phyloP scores from a whole-genome alignment of 768 basidiomycete species.

The Tephrocybe sp. region DNA sequence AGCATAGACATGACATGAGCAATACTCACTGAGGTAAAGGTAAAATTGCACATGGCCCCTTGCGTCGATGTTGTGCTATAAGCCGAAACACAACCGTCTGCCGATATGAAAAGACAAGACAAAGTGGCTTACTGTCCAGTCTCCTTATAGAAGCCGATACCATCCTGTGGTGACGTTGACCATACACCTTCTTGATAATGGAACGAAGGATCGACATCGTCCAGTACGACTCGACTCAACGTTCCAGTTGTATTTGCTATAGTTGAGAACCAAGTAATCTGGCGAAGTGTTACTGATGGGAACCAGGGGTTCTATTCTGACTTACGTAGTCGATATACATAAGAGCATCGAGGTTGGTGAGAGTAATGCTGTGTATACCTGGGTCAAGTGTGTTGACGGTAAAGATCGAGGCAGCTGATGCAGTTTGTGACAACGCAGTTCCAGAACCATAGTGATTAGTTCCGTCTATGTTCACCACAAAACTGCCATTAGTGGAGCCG shows the following conservation, averaged over 20 bases:
- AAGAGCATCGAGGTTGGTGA: background rate
- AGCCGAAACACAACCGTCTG: background rate
- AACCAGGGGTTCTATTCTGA: background rate
- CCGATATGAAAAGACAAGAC: background rate
- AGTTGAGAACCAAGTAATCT: background rate
- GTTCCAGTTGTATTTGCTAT: background rate
- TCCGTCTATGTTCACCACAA: constrained; percentile 2
- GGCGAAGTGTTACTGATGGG: background rate
- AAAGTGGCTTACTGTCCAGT: constrained; percentile 5
- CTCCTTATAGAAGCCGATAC: background rate
- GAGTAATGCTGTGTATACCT: background rate
- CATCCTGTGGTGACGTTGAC: background rate
- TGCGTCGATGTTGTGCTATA: background rate
- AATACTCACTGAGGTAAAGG: constrained; percentile 4
- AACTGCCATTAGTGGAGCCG: constrained; percentile 5
- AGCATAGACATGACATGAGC: background rate
- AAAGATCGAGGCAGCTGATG: background rate
- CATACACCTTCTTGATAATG: background rate
- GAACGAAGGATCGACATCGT: constrained; percentile 6
- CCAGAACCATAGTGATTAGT: background rate
- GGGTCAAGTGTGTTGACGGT: background rate
- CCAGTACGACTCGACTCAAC: background rate
- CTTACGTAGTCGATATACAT: constrained; percentile 5
- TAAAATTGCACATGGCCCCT: background rate
- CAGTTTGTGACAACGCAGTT: background rate